Base-by-base conservation (phyloP, 2,329 filamentous ascomycete genomes). In the Hypomyces perniciosus region DNA sequence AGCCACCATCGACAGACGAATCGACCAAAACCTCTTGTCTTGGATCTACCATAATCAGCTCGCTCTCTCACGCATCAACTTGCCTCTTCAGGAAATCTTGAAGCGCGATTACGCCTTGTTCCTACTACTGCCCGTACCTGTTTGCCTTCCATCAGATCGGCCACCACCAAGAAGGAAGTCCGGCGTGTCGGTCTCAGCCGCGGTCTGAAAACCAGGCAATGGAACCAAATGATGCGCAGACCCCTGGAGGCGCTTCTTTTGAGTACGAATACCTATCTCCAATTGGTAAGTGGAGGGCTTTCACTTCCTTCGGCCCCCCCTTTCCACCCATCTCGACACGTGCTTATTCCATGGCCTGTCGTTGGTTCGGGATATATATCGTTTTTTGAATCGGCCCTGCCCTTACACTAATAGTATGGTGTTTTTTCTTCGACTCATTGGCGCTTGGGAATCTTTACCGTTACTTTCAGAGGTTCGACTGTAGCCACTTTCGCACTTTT, bases 251-350 rank as follows among this genome's bases (percentile, higher is more conserved):
- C 68, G 68, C 67, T 59, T 68, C 69, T 55, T 73, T 71, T 55
- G 61, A 62, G 56, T 61, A 63, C 52, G 64, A 69, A 56, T 77
- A 73, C 67, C 71, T 81, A 58, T 71, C 69, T 61, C 78, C 78
- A 66, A 77, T 80, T 68, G 78, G 78, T 80, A 68, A 75, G 78
- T 69, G 60, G 53, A 59, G 60, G 59, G 59, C 67, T 62, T 58
- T 56, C 59, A 54, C 54, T 56, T 60, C 58, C 60, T 57, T 61
- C 54, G 59, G 60, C 34, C 40, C 12, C 13, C 55, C 54, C 59
- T 41, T 46, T 38, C 59, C 57, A 59, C 58, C 76, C 74, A 74
- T 73, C 71, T 69, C 59, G 64, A 66, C 71, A 71, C 72, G 77
- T 78, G 72, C 71, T 60, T 55, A 63, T 64, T 70, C 66, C 59